These are phyloP conservation scores for Saururus chinensis DNA, from an alignment of 164 flowering plant species.

Conservation along the genomic window DNA sequence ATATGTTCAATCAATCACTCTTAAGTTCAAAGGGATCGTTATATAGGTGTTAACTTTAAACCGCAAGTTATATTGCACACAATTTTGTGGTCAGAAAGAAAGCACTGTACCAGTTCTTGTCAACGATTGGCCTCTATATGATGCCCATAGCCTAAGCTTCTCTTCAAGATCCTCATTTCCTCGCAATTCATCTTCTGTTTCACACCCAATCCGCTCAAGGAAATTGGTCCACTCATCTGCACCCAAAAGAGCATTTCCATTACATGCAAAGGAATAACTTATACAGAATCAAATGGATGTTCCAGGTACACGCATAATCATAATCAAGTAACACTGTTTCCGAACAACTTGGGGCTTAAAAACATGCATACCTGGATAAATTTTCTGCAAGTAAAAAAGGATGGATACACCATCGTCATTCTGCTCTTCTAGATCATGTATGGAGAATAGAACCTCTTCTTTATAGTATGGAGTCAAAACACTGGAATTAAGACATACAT, in stretches of 20 bases:
- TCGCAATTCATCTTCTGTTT: constrained; percentile 54
- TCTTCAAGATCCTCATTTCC: constrained; percentile 46
- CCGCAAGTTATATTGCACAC: neutral
- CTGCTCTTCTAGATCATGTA: constrained; percentile 46
- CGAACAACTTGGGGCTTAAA: too few species aligned
- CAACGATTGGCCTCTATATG: constrained; percentile 91
- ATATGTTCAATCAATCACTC: neutral
- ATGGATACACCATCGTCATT: constrained; percentile 98
- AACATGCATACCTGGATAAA: constrained; percentile 63
- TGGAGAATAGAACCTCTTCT: constrained; percentile 90
- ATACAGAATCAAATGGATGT: neutral
- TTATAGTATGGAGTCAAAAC: constrained; percentile 89
- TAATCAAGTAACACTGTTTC: too few species aligned
- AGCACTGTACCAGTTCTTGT: constrained; percentile 62
- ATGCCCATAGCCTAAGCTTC: constrained; percentile 90
- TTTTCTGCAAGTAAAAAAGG: constrained; percentile 92
- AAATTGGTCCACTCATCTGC: constrained; percentile 96
- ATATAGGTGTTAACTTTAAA: too few species aligned
- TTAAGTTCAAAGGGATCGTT: neutral
- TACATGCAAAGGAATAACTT: neutral
- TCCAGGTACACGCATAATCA: neutral
- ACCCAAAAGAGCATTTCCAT: neutral
- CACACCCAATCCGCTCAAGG: constrained; percentile 52
- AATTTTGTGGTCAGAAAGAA: too few species aligned
- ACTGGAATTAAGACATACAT: constrained; percentile 25